A percentile compares a stretch with the other conserved stretches of the same genome.
Evolutionary conservation across 139 green algal genomes (phyloP).

Genomic region (Chlamydomonas eustigma): DNA sequence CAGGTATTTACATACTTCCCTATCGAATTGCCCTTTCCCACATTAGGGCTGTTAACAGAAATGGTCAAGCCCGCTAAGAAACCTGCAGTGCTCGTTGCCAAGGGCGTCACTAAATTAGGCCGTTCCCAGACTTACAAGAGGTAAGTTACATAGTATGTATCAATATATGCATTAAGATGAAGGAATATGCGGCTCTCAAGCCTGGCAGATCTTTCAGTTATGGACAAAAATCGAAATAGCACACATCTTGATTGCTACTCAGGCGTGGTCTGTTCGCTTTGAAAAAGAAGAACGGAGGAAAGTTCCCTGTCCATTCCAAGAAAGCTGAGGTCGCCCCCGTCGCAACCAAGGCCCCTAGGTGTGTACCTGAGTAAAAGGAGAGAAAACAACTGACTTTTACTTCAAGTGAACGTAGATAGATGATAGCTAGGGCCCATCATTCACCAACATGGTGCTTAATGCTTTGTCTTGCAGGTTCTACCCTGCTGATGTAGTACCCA

Average conservation of each 20-base stretch:
- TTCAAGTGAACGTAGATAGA: too few species aligned
- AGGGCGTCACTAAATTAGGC: conserved; percentile 51
- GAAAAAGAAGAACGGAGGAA: conserved; percentile 95
- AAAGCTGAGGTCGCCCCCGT: conserved; percentile 41
- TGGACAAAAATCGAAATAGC: too few species aligned
- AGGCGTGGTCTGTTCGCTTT: conserved; percentile 78
- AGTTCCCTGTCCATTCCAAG: conserved; percentile 80
- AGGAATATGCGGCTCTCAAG: neutral
- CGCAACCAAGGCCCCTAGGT: conserved; percentile 40
- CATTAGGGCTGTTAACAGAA: neutral
- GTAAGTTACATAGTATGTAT: neutral
- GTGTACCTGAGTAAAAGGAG: too few species aligned
- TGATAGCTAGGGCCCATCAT: too few species aligned
- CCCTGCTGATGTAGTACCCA: conserved; percentile 85
- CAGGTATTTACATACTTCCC: too few species aligned
- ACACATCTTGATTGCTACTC: neutral
- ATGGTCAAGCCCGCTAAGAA: conserved; percentile 11
- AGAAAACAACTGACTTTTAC: too few species aligned
- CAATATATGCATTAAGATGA: neutral
- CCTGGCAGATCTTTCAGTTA: neutral
- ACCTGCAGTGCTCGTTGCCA: conserved; percentile 39
- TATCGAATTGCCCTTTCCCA: neutral
- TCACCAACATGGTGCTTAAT: too few species aligned
- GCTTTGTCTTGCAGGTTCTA: conserved; percentile 81
- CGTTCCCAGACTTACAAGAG: conserved; percentile 43